Evolutionary conservation across 108 stramenopile species (phyloP).

Genomic region (Cyclotella sp.): DNA sequence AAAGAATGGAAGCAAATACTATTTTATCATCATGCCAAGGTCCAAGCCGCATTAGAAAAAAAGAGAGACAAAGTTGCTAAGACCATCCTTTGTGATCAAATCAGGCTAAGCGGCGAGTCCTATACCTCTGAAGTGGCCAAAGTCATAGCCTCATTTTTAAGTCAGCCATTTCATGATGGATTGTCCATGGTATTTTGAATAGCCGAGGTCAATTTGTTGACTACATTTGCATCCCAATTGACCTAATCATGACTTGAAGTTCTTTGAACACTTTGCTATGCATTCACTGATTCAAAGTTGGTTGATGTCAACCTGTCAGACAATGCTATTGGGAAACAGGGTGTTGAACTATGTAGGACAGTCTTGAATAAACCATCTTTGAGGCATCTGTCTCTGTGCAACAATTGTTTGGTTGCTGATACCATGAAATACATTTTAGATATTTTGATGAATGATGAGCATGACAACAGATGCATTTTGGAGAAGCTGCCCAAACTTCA

Average conservation of each 20-base stretch:
- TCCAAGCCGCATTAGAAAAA: slow-evolving; percentile 16
- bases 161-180: slow-evolving; percentile 35
- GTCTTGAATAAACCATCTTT: slow-evolving; percentile 48
- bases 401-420: slow-evolving; percentile 48
- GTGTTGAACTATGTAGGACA: slow-evolving; percentile 38
- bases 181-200: slow-evolving; percentile 46
- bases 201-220: slow-evolving; percentile 39
- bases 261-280: slow-evolving; percentile 49
- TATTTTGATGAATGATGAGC: slow-evolving; percentile 52
- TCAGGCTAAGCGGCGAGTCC: slow-evolving; percentile 50
- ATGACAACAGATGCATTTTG: slow-evolving; percentile 47
- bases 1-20: slow-evolving; percentile 46
- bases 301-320: slow-evolving; percentile 55
- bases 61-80: slow-evolving; percentile 8
- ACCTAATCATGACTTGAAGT: slow-evolving; percentile 53
- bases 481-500: slow-evolving; percentile 54
- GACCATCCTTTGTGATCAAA: slow-evolving; percentile 47
- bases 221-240: slow-evolving; percentile 49
- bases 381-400: slow-evolving; percentile 47
- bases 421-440: slow-evolving; percentile 55
- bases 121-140: slow-evolving; percentile 53
- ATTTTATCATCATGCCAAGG: slow-evolving; percentile 31
- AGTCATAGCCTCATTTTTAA: slow-evolving; percentile 49
- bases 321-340: slow-evolving; percentile 63
- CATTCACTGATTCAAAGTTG: slow-evolving; percentile 47